These are phyloP conservation scores for Priceomyces haplophilus DNA, from an alignment of 805 yeast species.

Conservation along the genomic window DNA sequence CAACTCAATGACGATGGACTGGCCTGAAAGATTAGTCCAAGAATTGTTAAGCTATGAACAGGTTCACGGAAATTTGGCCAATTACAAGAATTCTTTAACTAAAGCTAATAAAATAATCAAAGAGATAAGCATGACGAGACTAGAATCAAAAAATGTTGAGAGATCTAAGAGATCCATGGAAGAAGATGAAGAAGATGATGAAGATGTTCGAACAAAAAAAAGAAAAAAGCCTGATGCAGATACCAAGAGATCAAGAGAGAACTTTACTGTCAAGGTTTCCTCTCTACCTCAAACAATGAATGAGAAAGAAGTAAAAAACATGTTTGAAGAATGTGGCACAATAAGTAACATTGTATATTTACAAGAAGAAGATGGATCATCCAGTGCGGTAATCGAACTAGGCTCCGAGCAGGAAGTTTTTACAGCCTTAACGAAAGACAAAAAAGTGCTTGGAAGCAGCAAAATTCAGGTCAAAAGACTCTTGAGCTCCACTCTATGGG, in stretches of 20 bases:
- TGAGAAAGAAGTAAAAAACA: constrained; percentile 36
- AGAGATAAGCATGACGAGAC: constrained; percentile 6
- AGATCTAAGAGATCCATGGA: constrained; percentile 9
- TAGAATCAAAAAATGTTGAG: constrained; percentile 8
- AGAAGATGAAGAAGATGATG: constrained; percentile 4
- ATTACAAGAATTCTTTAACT: constrained; percentile 20
- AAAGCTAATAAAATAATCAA: constrained; percentile 22
- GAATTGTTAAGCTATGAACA: constrained; percentile 41
- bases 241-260: constrained; percentile 54
- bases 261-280: constrained; percentile 51
- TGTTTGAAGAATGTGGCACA: constrained; percentile 62
- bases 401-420: constrained; percentile 43
- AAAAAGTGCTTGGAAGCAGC: constrained; percentile 42
- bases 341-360: constrained; percentile 35
- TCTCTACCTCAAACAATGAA: constrained; percentile 42
- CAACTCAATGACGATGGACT: constrained; percentile 33
- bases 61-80: constrained; percentile 25
- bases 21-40: constrained; percentile 49
- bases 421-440: constrained; percentile 59
- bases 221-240: constrained; percentile 7
- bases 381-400: constrained; percentile 61
- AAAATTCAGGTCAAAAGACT: constrained; percentile 47
- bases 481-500: constrained; percentile 58
- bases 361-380: constrained; percentile 9
- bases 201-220: constrained; percentile 6